Base-by-base conservation (phyloP, 805 yeast genomes). In the Vanderwaltozyma tropicalis region DNA sequence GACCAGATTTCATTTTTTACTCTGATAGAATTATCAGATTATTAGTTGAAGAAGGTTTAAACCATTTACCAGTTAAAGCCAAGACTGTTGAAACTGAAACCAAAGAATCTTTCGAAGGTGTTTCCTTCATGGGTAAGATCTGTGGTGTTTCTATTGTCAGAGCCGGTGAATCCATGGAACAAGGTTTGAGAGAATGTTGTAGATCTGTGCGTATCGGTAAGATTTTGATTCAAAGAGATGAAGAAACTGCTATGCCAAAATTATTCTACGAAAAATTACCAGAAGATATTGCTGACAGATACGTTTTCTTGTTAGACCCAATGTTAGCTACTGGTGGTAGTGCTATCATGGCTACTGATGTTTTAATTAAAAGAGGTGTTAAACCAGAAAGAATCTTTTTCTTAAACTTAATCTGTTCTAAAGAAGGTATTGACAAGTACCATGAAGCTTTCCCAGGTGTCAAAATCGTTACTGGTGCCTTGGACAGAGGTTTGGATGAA, bases 101-200 rank as follows among this genome's bases (percentile, higher is more conserved):
- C 11, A 80, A 79, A 37, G 71, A 76, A 45, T 62, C 64, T 28
- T 86, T 74, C 58, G 69, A 74, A 3, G 99, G 99, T 12, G 80
- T 80, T 40, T 68, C 71, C 42, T 89, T 89, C 60, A 65, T 76
- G 53, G 97, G 98, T 31, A 87, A 85, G 62, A 92, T 92, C 43
- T 89, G 97, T 60, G 99, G 99, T 47, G 99, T 92, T 27, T 86
- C 96, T 14, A 92, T 92, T 57, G 94, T 92, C 52, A 74, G 99
- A 59, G 99, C 99, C 5, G 99, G 99, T 48, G 99, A 92, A 63
- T 81, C 94, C 31, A 92, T 92, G 99, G 99, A 92, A 63, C 94
- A 86, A 70, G 98, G 97, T 25, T 69, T 92, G 46, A 77, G 99
- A 61, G 97, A 89, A 60, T 89, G 98, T 63, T 87, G 97, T 61